Evolutionary conservation across 129 eudicot genomes (phyloP).

Genomic region (Gnaphalium uliginosum): DNA sequence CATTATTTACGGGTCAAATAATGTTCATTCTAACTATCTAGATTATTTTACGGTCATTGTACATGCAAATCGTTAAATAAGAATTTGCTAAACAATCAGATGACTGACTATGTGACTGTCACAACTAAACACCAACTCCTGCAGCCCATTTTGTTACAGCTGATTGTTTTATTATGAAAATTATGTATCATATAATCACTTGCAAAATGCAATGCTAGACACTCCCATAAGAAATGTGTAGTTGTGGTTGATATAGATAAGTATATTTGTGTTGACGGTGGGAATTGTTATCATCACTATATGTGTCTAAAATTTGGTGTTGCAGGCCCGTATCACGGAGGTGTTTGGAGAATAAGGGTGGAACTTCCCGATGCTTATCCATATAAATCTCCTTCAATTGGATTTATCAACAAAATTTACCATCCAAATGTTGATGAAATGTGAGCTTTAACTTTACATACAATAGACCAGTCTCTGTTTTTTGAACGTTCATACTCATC

Average conservation of each 20-base stretch:
- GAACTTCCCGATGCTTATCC: slow-evolving; percentile 86
- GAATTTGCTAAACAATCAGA: background rate
- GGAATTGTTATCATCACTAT: background rate
- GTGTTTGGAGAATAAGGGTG: slow-evolving; percentile 88
- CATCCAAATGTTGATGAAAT: slow-evolving; percentile 95
- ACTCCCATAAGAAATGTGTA: background rate
- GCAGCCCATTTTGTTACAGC: background rate
- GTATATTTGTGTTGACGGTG: no score
- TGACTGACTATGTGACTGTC: background rate
- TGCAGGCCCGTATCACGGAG: slow-evolving; percentile 86
- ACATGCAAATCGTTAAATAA: background rate
- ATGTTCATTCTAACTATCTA: background rate
- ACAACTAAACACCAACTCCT: background rate
- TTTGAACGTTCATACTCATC: background rate
- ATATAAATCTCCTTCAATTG: slow-evolving; percentile 83
- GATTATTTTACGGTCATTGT: background rate
- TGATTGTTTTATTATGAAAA: background rate
- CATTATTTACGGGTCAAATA: no score
- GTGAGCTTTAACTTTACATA: slow-evolving; percentile 43
- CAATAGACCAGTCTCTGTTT: background rate
- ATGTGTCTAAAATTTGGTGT: slow-evolving; percentile 3
- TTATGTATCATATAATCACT: background rate
- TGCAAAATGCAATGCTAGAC: background rate
- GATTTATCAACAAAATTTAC: slow-evolving; percentile 83
- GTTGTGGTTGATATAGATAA: background rate